These are phyloP conservation scores for Mycena vitilis DNA, from an alignment of 768 basidiomycete species.

Conservation along the genomic window DNA sequence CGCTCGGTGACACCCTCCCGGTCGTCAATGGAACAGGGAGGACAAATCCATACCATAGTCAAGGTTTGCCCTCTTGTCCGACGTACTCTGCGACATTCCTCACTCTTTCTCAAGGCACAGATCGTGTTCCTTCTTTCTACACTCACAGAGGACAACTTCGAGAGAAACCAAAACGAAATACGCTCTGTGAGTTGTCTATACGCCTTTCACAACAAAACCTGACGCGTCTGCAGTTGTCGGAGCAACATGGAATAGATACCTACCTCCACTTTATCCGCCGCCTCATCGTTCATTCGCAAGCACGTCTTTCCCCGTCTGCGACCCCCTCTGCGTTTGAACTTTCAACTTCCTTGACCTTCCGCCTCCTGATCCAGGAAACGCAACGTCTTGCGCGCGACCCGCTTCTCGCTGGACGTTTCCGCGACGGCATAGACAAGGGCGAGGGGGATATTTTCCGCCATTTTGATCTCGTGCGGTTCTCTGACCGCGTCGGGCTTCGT, in stretches of 20 bases:
- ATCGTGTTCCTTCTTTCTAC: conserved; percentile 97
- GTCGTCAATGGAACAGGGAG: conserved; percentile 83
- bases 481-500: conserved; percentile 82
- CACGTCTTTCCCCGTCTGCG: conserved; percentile 69
- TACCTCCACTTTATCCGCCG: conserved; percentile 98
- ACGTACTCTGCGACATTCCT: too few relatives aligned
- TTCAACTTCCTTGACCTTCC: conserved; percentile 84
- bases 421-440: conserved; percentile 89
- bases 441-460: conserved; percentile 86
- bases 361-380: conserved; percentile 87
- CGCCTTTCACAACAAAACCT: conserved; percentile 15
- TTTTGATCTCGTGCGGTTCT: conserved; percentile 87
- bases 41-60: conserved; percentile 88
- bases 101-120: conserved; percentile 68
- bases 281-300: conserved; percentile 89
- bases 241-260: conserved; percentile 96
- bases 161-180: conserved; percentile 93
- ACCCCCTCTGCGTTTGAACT: conserved; percentile 77
- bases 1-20: conserved; percentile 82
- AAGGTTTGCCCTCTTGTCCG: conserved; percentile 39
- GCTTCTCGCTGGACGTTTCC: conserved; percentile 89
- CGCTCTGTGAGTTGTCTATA: conserved; percentile 77
- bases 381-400: conserved; percentile 92
- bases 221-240: conserved; percentile 76
- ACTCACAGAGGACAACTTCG: conserved; percentile 96